Base-by-base conservation (phyloP, 78 protist genomes). In the Emiliania huxleyi region DNA sequence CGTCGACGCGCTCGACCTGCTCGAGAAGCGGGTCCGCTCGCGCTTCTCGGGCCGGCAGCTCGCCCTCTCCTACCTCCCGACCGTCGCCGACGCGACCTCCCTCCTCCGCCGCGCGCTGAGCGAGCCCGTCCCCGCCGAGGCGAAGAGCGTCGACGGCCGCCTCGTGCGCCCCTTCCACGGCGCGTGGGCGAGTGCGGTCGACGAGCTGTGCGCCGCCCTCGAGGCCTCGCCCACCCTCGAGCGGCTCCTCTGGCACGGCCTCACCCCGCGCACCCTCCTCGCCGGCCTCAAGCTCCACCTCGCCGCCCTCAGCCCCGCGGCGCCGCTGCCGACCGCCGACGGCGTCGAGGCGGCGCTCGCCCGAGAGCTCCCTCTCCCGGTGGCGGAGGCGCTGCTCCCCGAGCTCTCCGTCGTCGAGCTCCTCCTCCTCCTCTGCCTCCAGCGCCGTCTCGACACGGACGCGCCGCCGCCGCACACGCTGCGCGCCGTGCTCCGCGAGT, bases 11-110 rank as follows among this genome's bases (percentile, higher is more conserved):
- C 15, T 44, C 55, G 89, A 81, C 42, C 38, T 33, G 4, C 89
- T 81, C 48, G 89, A 81, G 89, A 81, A 81, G 38, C 89, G 89
- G 40, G 89, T 81, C 35, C 89, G 89, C 89, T 81, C 89, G 40
- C 89, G 89, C 89, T 81, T 42, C 55, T 44, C 56, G 15, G 43
- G 42, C 0, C 62, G 62, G 8, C 62, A 52, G 62, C 62, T 52
- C 8, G 8, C 15, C 62, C 15, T 52, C 62, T 19, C 8, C 62
- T 52, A 52, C 62, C 62, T 52, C 29, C 62, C 62, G 62, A 52
- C 8, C 62, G 62, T 15, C 29, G 8, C 62, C 62, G 62, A 52
- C 15, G 62, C 62, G 8, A 15, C 62, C 29, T 15, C 15, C 62
- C 62, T 52, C 62, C 29, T 52, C 62, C 62, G 62, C 62, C 8